phyloP scores from a whole-genome alignment of 176 grass and related monocot genomes.

The Oryza punctata region DNA sequence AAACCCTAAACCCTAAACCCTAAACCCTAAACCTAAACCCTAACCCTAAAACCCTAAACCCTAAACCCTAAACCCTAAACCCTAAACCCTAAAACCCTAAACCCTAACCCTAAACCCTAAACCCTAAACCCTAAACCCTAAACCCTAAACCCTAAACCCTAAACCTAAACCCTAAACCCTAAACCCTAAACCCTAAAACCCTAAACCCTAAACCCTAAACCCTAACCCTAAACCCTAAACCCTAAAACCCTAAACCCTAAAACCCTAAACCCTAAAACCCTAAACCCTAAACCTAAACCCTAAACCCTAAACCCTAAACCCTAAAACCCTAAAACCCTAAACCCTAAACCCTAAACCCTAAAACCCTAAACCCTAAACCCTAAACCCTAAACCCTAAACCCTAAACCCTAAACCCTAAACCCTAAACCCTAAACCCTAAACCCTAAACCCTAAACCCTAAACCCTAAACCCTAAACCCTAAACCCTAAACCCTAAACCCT shows the following conservation, averaged over 20 bases:
- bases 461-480: too few species aligned
- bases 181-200: background rate
- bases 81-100: too few species aligned
- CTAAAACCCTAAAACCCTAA: too few species aligned
- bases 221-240: background rate
- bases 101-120: background rate
- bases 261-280: background rate
- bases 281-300: slow-evolving; percentile 1
- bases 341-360: too few species aligned
- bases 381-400: too few species aligned
- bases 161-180: background rate
- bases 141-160: background rate
- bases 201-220: background rate
- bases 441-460: too few species aligned
- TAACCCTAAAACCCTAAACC: background rate
- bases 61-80: background rate
- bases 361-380: too few species aligned
- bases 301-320: background rate
- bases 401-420: too few species aligned
- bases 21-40: background rate
- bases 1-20: background rate
- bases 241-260: too few species aligned
- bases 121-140: background rate
- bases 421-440: too few species aligned
- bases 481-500: too few species aligned